phyloP scores from a whole-genome alignment of 83 land plant species.

The Larix sibirica region DNA sequence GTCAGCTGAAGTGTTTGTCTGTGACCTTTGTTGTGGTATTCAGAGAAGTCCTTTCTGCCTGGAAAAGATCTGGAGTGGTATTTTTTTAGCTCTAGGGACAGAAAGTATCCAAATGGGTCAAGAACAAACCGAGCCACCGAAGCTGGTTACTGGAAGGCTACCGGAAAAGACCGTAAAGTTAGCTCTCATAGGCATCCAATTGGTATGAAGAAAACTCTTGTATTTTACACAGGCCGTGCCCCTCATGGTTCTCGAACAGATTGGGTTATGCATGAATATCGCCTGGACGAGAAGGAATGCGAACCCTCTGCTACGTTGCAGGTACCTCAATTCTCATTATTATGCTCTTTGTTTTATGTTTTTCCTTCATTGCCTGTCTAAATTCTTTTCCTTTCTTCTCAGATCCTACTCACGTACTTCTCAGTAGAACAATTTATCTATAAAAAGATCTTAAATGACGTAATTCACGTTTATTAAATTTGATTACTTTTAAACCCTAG shows the following conservation, averaged over 20 bases:
- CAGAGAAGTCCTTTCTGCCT: slow-evolving; percentile 52
- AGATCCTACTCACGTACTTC: no score
- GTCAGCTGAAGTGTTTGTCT: no score
- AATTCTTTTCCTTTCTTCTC: no score
- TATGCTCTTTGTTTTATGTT: no score
- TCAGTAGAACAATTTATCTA: no score
- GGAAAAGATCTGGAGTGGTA: slow-evolving; percentile 64
- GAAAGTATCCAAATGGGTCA: slow-evolving; percentile 56
- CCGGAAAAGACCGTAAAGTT: slow-evolving; percentile 47
- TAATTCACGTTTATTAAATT: no score
- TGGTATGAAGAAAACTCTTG: slow-evolving; percentile 63
- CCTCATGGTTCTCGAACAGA: slow-evolving; percentile 57
- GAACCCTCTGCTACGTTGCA: neutral
- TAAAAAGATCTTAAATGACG: no score
- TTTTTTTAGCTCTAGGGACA: slow-evolving; percentile 44
- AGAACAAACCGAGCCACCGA: slow-evolving; percentile 55
- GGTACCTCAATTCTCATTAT: no score
- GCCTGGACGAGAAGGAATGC: slow-evolving; percentile 32
- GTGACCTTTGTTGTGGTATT: neutral
- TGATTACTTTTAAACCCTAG: no score
- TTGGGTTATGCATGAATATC: slow-evolving; percentile 68
- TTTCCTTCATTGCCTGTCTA: no score
- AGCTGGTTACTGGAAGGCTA: slow-evolving; percentile 64
- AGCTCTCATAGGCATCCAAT: slow-evolving; percentile 31
- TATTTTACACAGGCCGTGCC: slow-evolving; percentile 54